phyloP scores from a whole-genome alignment of 257 asterid genomes.

The Rhazya stricta region DNA sequence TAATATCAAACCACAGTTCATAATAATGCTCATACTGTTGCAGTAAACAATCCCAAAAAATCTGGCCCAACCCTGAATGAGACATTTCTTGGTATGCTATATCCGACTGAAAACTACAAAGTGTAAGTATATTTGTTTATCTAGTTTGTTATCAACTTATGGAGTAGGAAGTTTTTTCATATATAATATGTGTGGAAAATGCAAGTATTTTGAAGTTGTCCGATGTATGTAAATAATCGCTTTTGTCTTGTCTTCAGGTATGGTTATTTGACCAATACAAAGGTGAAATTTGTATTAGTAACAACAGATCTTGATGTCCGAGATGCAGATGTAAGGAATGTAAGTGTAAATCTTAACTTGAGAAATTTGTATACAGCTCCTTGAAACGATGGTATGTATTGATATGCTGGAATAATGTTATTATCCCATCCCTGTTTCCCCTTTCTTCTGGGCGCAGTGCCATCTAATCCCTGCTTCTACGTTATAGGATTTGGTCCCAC shows the following conservation, averaged over 20 bases:
- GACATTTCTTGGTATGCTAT: constrained; percentile 93
- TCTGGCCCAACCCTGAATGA: constrained; percentile 84
- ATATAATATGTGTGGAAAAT: neutral
- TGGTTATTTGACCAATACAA: constrained; percentile 93
- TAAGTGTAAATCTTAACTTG: constrained; percentile 34
- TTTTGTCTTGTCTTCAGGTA: constrained; percentile 47
- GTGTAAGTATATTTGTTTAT: constrained; percentile 51
- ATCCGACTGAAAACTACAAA: constrained; percentile 97
- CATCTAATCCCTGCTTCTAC: neutral
- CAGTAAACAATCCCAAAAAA: constrained; percentile 98
- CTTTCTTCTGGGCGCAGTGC: neutral
- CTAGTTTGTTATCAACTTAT: neutral
- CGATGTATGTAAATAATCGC: constrained; percentile 4
- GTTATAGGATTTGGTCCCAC: neutral
- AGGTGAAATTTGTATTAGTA: constrained; percentile 94
- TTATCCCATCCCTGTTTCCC: neutral
- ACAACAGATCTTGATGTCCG: constrained; percentile 94
- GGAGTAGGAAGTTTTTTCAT: neutral
- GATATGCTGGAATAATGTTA: neutral
- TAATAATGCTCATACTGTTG: constrained; percentile 19
- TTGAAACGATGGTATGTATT: neutral
- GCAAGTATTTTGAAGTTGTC: neutral
- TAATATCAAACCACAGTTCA: neutral
- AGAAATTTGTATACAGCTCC: neutral
- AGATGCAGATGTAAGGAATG: constrained; percentile 90